Base-by-base conservation (phyloP, 805 yeast species). In the Wickerhamomyces bovis region DNA sequence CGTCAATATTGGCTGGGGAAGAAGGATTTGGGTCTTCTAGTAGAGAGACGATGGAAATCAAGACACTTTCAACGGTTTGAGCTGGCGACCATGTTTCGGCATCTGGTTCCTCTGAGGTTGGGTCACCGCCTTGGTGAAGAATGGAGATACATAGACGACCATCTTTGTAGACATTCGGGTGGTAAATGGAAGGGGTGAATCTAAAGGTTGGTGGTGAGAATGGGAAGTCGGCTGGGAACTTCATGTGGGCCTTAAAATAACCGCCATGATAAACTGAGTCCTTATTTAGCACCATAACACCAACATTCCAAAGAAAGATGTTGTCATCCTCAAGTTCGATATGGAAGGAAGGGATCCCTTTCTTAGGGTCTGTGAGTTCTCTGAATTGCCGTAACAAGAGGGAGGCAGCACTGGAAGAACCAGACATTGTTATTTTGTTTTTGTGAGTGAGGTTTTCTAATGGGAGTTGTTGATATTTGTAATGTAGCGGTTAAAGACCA, bases 1-100 rank as follows among this genome's bases (percentile, higher is more conserved):
- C 98, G 65, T 92, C 98, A 43, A 92, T 90, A 65, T 92, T 92
- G 6, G 98, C 98, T 7, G 98, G 97, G 1, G 96, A 87, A 50
- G 81, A 78, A 49, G 87, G 83, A 68, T 92, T 92, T 45, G 98
- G 98, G 65, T 92, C 97, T 60, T 89, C 96, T 57, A 92, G 75
- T 44, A 92, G 75, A 9, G 97, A 89, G 18, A 92, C 85, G 53
- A 92, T 90, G 30, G 96, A 86, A 46, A 92, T 85, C 59, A 92
- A 76, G 10, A 92, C 96, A 28, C 86, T 74, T 67, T 92, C 97
- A 10, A 89, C 97, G 21, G 94, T 84, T 70, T 90, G 97, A 3
- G 88, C 94, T 3, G 90, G 95, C 19, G 86, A 80, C 97, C 97
- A 89, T 18, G 95, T 89, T 69, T 90, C 97, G 47, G 84, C 83